A percentile compares a stretch with the other conserved stretches of the same genome.
Conservation (phyloP, 1,139 yeast genomes). For the Yamadazyma siamensis region DNA sequence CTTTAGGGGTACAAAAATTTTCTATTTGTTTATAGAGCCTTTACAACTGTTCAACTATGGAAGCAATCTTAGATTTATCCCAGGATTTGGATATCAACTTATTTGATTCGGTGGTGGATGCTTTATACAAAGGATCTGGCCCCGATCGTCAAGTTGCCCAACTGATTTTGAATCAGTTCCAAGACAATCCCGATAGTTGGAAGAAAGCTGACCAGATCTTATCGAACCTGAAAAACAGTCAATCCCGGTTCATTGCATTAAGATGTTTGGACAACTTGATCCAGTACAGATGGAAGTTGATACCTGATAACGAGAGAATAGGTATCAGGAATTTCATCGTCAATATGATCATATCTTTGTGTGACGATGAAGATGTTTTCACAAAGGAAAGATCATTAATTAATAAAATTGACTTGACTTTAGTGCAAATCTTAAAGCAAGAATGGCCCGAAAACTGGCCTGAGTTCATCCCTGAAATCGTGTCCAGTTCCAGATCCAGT, state of each 20-base stretch:
- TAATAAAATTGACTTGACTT: slow-evolving; percentile 88
- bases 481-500: slow-evolving; percentile 77
- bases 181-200: slow-evolving; percentile 96
- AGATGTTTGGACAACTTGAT: slow-evolving; percentile 87
- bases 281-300: slow-evolving; percentile 88
- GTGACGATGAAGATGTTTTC: slow-evolving; percentile 81
- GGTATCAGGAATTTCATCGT: slow-evolving; percentile 91
- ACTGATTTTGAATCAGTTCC: slow-evolving; percentile 77
- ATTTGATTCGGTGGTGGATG: slow-evolving; percentile 80
- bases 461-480: slow-evolving; percentile 89
- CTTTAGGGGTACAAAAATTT: slow-evolving; percentile 1
- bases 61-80: slow-evolving; percentile 80
- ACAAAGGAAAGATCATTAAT: slow-evolving; percentile 76
- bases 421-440: slow-evolving; percentile 91
- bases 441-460: slow-evolving; percentile 99
- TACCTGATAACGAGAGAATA: slow-evolving; percentile 78
- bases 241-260: slow-evolving; percentile 88
- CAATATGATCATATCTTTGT: slow-evolving; percentile 87
- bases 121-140: slow-evolving; percentile 85
- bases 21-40: slow-evolving; percentile 1
- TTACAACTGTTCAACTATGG: too few species aligned
- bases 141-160: slow-evolving; percentile 82
- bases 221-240: slow-evolving; percentile 74
- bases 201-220: slow-evolving; percentile 86
- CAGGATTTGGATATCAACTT: slow-evolving; percentile 75